Percentiles rank a stretch among this genome's conserved stretches.
These are phyloP conservation scores for Hirsutella minnesotensis DNA, from an alignment of 2,329 filamentous ascomycete genomes.

Conservation along the genomic window DNA sequence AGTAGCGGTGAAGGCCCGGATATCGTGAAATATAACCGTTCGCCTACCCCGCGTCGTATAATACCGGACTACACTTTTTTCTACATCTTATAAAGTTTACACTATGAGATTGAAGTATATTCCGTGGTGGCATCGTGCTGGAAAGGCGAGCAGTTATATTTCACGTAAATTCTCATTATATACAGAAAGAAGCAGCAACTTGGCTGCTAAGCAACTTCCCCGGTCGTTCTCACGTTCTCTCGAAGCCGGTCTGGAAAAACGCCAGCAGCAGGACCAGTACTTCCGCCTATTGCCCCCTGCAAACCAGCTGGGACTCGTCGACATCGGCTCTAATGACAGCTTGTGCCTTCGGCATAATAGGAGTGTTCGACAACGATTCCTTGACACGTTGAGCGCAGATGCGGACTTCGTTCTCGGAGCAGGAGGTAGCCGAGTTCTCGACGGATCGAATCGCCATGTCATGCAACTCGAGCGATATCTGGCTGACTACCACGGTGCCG, in stretches of 20 bases:
- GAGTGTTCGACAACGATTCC: neutral
- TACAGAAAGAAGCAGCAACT: too few species aligned
- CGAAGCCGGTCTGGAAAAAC: neutral
- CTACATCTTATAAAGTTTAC: too few species aligned
- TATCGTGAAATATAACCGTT: too few species aligned
- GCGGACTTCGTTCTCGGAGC: neutral
- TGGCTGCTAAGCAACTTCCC: too few species aligned
- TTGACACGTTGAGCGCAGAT: neutral
- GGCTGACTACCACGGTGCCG: neutral
- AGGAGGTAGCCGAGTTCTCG: neutral
- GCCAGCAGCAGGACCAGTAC: neutral
- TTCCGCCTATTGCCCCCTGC: neutral
- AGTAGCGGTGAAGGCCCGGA: too few species aligned
- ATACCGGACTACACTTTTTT: too few species aligned
- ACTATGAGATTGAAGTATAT: too few species aligned
- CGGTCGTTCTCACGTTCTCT: too few species aligned
- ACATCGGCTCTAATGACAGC: neutral
- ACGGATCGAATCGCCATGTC: neutral
- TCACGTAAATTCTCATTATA: too few species aligned
- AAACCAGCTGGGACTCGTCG: neutral
- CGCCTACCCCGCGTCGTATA: too few species aligned
- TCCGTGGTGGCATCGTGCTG: too few species aligned
- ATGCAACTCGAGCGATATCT: neutral
- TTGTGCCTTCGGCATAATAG: neutral
- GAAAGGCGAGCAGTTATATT: too few species aligned